Conservation (phyloP, 371 early-diverging fungal genomes). For the Mortierella sp. region DNA sequence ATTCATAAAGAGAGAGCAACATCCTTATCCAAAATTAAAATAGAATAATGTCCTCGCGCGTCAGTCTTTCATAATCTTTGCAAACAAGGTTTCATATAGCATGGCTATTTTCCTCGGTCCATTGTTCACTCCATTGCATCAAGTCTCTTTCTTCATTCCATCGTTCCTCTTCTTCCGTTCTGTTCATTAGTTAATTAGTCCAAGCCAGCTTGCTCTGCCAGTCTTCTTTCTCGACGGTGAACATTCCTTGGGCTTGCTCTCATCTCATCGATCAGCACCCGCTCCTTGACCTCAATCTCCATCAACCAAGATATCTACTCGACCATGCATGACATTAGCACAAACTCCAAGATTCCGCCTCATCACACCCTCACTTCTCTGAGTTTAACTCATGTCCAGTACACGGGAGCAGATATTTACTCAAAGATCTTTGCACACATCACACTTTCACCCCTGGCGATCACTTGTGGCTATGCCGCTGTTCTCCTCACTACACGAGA, state of each 20-base stretch:
- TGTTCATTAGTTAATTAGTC: too few relatives aligned
- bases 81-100: too few relatives aligned
- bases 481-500: slow-evolving; percentile 84
- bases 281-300: too few relatives aligned
- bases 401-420: slow-evolving; percentile 64
- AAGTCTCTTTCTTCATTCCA: not conserved
- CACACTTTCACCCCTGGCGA: slow-evolving; percentile 82
- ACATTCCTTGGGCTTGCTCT: too few relatives aligned
- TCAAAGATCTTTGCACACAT: slow-evolving; percentile 72
- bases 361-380: slow-evolving; percentile 63
- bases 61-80: too few relatives aligned
- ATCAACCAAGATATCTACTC: too few relatives aligned
- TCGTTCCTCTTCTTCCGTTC: not conserved
- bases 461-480: slow-evolving; percentile 85
- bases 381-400: slow-evolving; percentile 82
- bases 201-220: too few relatives aligned
- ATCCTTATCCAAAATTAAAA: too few relatives aligned
- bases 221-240: too few relatives aligned
- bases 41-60: not conserved
- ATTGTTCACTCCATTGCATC: not conserved
- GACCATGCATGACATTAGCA: not conserved
- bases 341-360: slow-evolving; percentile 25
- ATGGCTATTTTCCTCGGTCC: too few relatives aligned
- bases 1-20: too few relatives aligned
- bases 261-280: too few relatives aligned